Evolutionary conservation across 352 stramenopile species (phyloP), one percentile per base, ranked within the genome.

Genomic region (Phytophthora palmivora): DNA sequence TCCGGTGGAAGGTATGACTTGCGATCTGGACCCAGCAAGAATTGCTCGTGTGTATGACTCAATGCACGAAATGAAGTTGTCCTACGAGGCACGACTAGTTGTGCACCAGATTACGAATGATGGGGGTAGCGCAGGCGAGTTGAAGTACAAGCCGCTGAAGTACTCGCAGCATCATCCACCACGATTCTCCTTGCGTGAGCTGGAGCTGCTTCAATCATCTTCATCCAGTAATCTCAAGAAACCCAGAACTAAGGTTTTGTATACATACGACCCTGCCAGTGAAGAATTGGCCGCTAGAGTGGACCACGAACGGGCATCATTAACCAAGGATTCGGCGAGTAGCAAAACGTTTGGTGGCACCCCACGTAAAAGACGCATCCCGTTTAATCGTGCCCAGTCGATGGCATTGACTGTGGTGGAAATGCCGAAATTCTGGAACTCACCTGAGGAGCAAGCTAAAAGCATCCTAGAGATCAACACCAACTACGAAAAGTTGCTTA

Each of bases 121-220:
- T 41, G 56, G 45, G 36, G 74, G 70, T n/a, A 78, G 65, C 33
- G 60, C 49, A 8, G 43, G 47, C 10, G 70, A 74, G 19, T 63
- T 90, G 54, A 92, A 89, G 64, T 92, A 92, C 71, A 92, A 92
- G 56, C 84, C 84, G 3, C 64, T 92, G 15, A 77, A 87, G 58
- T 92, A 92, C 57, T 88, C 78, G 4, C 70, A 79, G 28, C 67
- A 77, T 10, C 70, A 83, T 22, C 39, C 66, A 8, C 83, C 82
- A 19, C 72, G 76, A 8, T 81, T 79, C 18, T 89, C 83, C 1
- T 49, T 90, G 41, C 70, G 74, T 30, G 59, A 78, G 19, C 41
- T 84, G 16, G 70, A 73, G 12, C 28, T 72, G 16, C 60, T 76
- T 32, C 54, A 56, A 38, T 65, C 53, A 5, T 44, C 64, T 55